Evolutionary conservation across 495 filamentous ascomycete genomes (phyloP).

Genomic region (Penicillium alfredii): DNA sequence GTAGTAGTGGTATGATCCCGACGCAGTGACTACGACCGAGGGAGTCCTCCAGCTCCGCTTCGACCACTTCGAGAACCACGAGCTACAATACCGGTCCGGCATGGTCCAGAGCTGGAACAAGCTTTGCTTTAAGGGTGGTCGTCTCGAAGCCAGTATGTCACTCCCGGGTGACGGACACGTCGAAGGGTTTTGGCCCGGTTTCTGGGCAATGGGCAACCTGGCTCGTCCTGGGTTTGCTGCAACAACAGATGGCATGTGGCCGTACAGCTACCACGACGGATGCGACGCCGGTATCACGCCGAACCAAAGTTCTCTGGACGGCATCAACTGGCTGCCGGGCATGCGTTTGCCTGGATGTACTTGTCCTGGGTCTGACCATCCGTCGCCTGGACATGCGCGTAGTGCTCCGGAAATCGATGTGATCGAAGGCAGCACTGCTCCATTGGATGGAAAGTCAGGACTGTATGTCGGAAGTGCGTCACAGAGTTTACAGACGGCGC

Average conservation of each 20-base stretch:
- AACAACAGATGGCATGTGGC: constrained; percentile 72
- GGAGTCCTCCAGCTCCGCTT: constrained; percentile 64
- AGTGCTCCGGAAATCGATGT: constrained; percentile 74
- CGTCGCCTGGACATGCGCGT: constrained; percentile 61
- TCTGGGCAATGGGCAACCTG: constrained; percentile 76
- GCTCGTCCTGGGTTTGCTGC: constrained; percentile 64
- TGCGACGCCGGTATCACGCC: constrained; percentile 73
- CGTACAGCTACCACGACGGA: constrained; percentile 66
- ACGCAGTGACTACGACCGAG: constrained; percentile 62
- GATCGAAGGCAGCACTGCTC: constrained; percentile 59
- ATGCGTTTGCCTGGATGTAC: constrained; percentile 71
- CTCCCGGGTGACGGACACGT: constrained; percentile 64
- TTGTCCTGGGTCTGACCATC: constrained; percentile 61
- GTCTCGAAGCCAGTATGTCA: constrained; percentile 72
- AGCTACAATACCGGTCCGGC: constrained; percentile 66
- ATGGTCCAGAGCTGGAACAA: constrained; percentile 83
- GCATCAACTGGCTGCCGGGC: constrained; percentile 62
- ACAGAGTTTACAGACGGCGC: constrained; percentile 67
- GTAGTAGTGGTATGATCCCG: constrained; percentile 70
- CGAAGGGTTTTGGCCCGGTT: constrained; percentile 73
- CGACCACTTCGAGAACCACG: constrained; percentile 62
- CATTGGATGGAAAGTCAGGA: constrained; percentile 43
- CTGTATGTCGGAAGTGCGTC: constrained; percentile 56
- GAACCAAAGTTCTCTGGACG: constrained; percentile 67
- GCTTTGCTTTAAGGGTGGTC: constrained; percentile 69